Evolutionary conservation across 805 yeast genomes (phyloP).

Genomic region (Candida orba): DNA sequence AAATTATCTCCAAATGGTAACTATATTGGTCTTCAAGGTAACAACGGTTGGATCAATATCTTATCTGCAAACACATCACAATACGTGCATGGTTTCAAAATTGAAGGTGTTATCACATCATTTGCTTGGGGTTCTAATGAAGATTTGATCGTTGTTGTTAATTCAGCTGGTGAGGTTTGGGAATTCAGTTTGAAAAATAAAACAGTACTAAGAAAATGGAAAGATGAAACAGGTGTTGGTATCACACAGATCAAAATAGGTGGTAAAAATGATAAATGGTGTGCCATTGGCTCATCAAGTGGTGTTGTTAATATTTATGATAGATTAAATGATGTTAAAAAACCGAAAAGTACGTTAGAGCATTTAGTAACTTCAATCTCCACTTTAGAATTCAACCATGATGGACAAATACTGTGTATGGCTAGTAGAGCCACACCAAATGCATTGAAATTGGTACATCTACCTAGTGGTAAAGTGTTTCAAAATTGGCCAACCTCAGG

Average conservation of each 20-base stretch:
- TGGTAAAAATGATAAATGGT: slow-evolving; percentile 63
- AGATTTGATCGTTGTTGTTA: slow-evolving; percentile 49
- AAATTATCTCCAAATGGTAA: slow-evolving; percentile 67
- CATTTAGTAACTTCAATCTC: slow-evolving; percentile 80
- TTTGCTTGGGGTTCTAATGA: slow-evolving; percentile 55
- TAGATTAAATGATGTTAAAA: slow-evolving; percentile 31
- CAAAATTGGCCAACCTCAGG: slow-evolving; percentile 97
- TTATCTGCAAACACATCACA: slow-evolving; percentile 74
- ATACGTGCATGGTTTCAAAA: slow-evolving; percentile 79
- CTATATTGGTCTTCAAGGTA: slow-evolving; percentile 71
- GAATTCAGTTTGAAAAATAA: slow-evolving; percentile 57
- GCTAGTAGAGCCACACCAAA: slow-evolving; percentile 84
- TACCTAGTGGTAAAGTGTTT: slow-evolving; percentile 81
- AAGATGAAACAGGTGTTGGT: slow-evolving; percentile 79
- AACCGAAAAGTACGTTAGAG: slow-evolving; percentile 61
- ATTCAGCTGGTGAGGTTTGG: slow-evolving; percentile 82
- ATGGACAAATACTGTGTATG: slow-evolving; percentile 82
- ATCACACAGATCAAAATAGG: slow-evolving; percentile 72
- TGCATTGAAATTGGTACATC: slow-evolving; percentile 77
- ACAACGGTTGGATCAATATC: slow-evolving; percentile 86
- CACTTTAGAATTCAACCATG: slow-evolving; percentile 64
- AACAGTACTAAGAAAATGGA: slow-evolving; percentile 62
- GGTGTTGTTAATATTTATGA: slow-evolving; percentile 91
- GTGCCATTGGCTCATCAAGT: slow-evolving; percentile 82
- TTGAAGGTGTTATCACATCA: slow-evolving; percentile 83